Conservation (phyloP, 441 rosid genomes). For the Adansonia gregorii region DNA sequence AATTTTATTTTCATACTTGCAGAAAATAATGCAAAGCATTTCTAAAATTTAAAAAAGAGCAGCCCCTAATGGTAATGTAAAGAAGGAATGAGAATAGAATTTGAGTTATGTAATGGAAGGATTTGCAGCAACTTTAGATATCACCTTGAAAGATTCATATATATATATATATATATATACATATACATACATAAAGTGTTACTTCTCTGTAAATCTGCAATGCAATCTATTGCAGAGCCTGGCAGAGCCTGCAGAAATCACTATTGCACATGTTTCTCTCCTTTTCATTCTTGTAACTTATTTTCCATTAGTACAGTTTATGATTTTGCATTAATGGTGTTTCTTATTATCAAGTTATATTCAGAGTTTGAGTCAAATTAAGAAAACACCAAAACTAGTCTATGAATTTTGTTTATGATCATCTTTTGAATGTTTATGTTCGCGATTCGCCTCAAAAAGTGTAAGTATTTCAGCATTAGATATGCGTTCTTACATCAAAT, state of each 20-base stretch:
- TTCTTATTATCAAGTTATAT: neutral
- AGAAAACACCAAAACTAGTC: neutral
- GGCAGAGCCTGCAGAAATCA: neutral
- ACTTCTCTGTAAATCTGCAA: neutral
- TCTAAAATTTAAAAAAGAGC: neutral
- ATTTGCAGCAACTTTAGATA: neutral
- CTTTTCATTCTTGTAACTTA: neutral
- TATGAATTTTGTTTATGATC: neutral
- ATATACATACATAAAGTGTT: too few relatives aligned
- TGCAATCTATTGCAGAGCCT: neutral
- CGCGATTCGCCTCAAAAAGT: neutral
- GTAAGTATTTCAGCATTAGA: neutral
- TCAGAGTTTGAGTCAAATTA: neutral
- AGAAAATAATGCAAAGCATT: neutral
- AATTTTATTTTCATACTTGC: neutral
- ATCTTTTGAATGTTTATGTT: neutral
- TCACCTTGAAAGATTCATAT: neutral
- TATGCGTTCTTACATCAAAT: neutral
- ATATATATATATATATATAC: neutral
- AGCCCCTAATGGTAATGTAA: neutral
- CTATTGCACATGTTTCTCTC: neutral
- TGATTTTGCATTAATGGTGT: neutral
- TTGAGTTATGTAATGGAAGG: neutral
- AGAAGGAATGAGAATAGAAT: conserved; percentile 12
- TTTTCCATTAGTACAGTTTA: neutral